phyloP scores from a whole-genome alignment of 1,139 yeast genomes.

The Yamadazyma siamensis region DNA sequence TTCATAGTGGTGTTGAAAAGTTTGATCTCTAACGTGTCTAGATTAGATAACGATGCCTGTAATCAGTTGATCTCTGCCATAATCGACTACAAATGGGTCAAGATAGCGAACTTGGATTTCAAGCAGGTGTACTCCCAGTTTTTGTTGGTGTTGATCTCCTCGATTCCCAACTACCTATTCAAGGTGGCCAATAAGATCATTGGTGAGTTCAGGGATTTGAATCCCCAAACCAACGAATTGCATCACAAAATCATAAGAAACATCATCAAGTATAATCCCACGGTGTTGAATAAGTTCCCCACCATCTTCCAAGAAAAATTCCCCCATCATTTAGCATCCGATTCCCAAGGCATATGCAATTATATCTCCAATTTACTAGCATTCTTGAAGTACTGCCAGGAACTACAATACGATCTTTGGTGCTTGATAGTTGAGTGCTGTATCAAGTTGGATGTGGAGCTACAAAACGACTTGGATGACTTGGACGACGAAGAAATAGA shows the following conservation, averaged over 20 bases:
- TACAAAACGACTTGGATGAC: conserved; percentile 85
- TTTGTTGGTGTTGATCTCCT: conserved; percentile 73
- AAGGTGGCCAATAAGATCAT: conserved; percentile 72
- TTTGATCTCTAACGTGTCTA: conserved; percentile 34
- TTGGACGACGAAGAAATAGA: conserved; percentile 73
- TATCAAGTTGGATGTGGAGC: conserved; percentile 88
- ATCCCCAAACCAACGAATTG: conserved; percentile 14
- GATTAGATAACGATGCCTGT: conserved; percentile 36
- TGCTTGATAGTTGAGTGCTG: conserved; percentile 72
- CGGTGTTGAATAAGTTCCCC: conserved; percentile 67
- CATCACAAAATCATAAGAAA: conserved; percentile 70
- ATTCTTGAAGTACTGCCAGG: conserved; percentile 67
- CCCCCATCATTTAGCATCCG: conserved; percentile 74
- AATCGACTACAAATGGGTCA: conserved; percentile 57
- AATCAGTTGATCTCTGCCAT: conserved; percentile 32
- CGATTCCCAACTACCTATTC: conserved; percentile 84
- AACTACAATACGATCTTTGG: conserved; percentile 74
- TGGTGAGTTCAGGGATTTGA: conserved; percentile 45
- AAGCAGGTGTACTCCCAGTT: conserved; percentile 60
- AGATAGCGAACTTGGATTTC: conserved; percentile 25
- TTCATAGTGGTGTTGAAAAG: conserved; percentile 33
- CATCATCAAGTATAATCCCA: conserved; percentile 73
- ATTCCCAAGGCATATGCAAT: conserved; percentile 50
- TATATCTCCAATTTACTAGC: conserved; percentile 64
- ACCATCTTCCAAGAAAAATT: conserved; percentile 54